Evolutionary conservation across 208 protist genomes (phyloP), one percentile per base, ranked within the genome.

Genomic region (Trypanosomatidae sp.): DNA sequence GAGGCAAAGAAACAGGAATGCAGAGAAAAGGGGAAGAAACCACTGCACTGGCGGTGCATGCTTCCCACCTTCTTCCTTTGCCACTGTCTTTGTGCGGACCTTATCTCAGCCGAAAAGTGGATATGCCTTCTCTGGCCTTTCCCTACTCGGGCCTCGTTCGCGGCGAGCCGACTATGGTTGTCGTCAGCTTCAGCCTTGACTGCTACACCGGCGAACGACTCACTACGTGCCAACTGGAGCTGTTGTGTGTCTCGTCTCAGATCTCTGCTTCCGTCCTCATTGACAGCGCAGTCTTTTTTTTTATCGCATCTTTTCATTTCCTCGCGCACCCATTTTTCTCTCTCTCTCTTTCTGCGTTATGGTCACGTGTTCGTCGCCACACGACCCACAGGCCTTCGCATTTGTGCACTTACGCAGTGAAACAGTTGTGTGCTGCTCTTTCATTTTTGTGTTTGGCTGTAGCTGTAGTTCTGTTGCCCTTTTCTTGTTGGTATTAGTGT

Each of bases 381-480:
- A 47, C 62, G 43, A 7, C 62, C 0, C 62, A 55, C 28, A 66
- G n/a, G n/a, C 52, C 13, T 25, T 30, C 53, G 1, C 52, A 55
- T 43, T 28, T n/a, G 41, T 58, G 28, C n/a, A 17, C 22, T 41
- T 41, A 65, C 9, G 19, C n/a, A 73, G 59, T 19, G 19, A 30
- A 50, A 73, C 39, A 62, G 62, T 33, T n/a, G 22, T 65, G 15
- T 36, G 28, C 59, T 73, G 44, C 41, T 73, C 28, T 62, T 44
- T 77, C 55, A 46, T 49, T 70, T 62, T 41, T 77, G 71, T 50
- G 69, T 62, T n/a, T 62, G 28, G 67, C 56, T 62, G 8, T n/a
- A 52, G 49, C 41, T 25, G 15, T n/a, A 8, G 1, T 55, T n/a
- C n/a, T n/a, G n/a, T n/a, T n/a, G n/a, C n/a, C n/a, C n/a, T n/a